Evolutionary conservation across 2,329 filamentous ascomycete genomes (phyloP).

Genomic region (Beauveria bassiana): DNA sequence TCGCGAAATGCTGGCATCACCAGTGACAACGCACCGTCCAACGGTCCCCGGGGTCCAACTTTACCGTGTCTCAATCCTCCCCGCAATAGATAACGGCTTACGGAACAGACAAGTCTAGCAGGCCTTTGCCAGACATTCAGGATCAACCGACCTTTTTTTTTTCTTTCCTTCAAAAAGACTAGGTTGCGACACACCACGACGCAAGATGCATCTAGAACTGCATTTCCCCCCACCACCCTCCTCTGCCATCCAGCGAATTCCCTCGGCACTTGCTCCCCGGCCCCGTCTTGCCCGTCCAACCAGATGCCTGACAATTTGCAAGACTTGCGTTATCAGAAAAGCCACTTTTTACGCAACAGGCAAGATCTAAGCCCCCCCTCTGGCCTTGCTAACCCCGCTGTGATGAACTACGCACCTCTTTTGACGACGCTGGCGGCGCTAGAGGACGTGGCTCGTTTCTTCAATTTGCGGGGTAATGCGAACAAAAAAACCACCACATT

Average conservation of each 20-base stretch:
- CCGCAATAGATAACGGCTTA: not conserved
- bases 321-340: not conserved
- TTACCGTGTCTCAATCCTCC: not conserved
- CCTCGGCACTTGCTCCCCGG: not conserved
- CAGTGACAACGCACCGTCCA: too few species aligned
- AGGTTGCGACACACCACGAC: not conserved
- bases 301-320: not conserved
- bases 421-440: not conserved
- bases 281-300: not conserved
- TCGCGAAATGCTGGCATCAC: too few species aligned
- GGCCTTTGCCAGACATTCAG: too few species aligned
- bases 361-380: too few species aligned
- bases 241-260: not conserved
- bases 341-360: not conserved
- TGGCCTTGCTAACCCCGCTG: not conserved
- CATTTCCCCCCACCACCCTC: not conserved
- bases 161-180: too few species aligned
- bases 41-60: too few species aligned
- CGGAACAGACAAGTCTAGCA: too few species aligned
- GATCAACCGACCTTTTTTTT: too few species aligned
- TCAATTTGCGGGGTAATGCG: not conserved
- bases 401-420: not conserved
- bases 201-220: conserved; percentile 11
- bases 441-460: not conserved
- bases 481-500: too few species aligned